These are phyloP conservation scores for Naematelia encephala DNA, from an alignment of 768 basidiomycete genomes.

Conservation along the genomic window DNA sequence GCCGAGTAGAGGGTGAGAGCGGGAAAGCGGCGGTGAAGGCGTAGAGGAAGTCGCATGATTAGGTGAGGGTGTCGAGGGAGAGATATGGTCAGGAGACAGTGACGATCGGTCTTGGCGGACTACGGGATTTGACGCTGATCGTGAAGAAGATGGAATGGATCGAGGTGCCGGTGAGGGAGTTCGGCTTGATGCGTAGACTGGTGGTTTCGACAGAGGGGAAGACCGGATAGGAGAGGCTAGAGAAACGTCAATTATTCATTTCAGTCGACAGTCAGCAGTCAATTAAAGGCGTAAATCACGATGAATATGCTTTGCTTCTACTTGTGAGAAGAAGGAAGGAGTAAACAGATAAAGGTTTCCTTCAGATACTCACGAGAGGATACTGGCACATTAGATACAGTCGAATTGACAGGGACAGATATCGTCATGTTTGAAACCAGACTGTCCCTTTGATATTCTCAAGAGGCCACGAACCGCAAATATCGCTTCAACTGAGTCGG, in stretches of 20 bases:
- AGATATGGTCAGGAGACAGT: background rate
- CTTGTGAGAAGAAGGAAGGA: background rate
- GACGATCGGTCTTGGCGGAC: background rate
- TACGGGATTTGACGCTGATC: background rate
- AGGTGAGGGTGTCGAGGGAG: constrained; percentile 3
- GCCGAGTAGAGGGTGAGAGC: constrained; percentile 45
- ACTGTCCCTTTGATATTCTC: too few relatives aligned
- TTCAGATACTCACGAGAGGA: background rate
- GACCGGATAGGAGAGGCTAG: constrained; percentile 25
- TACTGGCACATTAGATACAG: background rate
- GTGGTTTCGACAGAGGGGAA: constrained; percentile 25
- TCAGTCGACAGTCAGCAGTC: too few relatives aligned
- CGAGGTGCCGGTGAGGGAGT: constrained; percentile 15
- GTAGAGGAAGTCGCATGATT: constrained; percentile 6
- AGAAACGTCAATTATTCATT: background rate
- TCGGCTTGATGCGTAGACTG: constrained; percentile 17
- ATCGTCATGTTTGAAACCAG: background rate
- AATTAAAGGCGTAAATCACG: too few relatives aligned
- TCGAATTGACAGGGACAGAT: background rate
- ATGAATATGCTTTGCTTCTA: too few relatives aligned
- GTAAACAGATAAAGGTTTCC: background rate
- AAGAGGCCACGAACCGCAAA: too few relatives aligned
- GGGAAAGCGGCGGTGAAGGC: constrained; percentile 32
- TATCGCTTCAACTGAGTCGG: too few relatives aligned
- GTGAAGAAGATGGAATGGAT: background rate